These are phyloP conservation scores for Cytospora schulzeri DNA, from an alignment of 2,329 filamentous ascomycete species.

Conservation along the genomic window DNA sequence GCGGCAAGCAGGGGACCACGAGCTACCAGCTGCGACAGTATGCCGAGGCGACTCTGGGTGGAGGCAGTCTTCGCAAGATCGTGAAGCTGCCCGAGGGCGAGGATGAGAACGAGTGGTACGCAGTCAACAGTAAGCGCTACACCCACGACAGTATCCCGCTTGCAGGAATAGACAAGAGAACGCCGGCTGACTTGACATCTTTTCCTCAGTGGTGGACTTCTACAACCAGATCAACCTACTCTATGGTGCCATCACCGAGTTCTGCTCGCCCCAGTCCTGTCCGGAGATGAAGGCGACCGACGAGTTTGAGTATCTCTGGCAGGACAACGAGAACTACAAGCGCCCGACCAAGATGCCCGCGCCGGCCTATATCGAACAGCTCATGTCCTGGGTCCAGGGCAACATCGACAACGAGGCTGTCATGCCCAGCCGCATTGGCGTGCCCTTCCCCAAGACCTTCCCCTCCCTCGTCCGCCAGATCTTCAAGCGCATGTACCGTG, in stretches of 20 bases:
- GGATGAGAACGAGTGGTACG: constrained; percentile 96
- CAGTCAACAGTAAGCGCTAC: constrained; percentile 78
- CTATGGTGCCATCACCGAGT: constrained; percentile 98
- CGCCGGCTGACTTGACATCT: background rate
- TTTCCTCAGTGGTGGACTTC: constrained; percentile 87
- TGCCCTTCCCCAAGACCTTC: constrained; percentile 94
- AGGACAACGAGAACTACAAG: constrained; percentile 92
- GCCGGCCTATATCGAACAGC: constrained; percentile 94
- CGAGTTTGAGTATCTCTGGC: constrained; percentile 99
- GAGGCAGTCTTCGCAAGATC: constrained; percentile 91
- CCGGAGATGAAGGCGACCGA: constrained; percentile 99
- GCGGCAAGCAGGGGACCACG: constrained; percentile 81
- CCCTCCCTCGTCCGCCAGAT: constrained; percentile 87
- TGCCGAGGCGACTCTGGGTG: constrained; percentile 94
- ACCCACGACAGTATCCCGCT: constrained; percentile 33
- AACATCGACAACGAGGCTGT: constrained; percentile 95
- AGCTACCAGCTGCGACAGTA: constrained; percentile 95
- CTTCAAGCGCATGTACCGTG: constrained; percentile 98
- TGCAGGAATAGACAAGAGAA: background rate
- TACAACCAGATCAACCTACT: constrained; percentile 99
- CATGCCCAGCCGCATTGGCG: constrained; percentile 92
- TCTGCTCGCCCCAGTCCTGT: constrained; percentile 95
- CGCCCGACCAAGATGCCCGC: constrained; percentile 97
- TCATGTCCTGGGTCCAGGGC: constrained; percentile 95
- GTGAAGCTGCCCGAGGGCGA: constrained; percentile 97